phyloP scores from a whole-genome alignment of 805 yeast genomes.

The Pichia membranifaciens region DNA sequence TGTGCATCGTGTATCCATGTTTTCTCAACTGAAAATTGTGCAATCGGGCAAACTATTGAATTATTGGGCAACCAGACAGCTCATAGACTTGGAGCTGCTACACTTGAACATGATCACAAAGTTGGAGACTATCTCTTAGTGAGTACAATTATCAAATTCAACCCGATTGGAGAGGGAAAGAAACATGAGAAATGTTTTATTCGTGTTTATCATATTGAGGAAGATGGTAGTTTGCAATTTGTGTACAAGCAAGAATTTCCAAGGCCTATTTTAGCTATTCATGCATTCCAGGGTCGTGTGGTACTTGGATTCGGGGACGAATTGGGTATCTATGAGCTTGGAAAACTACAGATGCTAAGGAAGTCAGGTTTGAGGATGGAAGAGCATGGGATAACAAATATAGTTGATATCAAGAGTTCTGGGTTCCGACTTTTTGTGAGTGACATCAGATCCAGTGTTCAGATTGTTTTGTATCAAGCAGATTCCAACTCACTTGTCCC shows the following conservation, averaged over 20 bases:
- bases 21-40: slow-evolving; percentile 31
- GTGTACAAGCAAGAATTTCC: slow-evolving; percentile 59
- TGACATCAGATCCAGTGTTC: slow-evolving; percentile 64
- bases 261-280: slow-evolving; percentile 41
- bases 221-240: slow-evolving; percentile 37
- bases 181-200: slow-evolving; percentile 26
- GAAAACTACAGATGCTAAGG: slow-evolving; percentile 70
- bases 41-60: slow-evolving; percentile 39
- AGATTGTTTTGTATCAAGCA: slow-evolving; percentile 48
- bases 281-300: slow-evolving; percentile 52
- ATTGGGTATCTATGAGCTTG: slow-evolving; percentile 63
- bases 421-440: slow-evolving; percentile 62
- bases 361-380: slow-evolving; percentile 48
- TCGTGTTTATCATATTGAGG: slow-evolving; percentile 32
- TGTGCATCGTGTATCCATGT: slow-evolving; percentile 57
- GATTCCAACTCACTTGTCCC: slow-evolving; percentile 47
- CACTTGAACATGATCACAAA: slow-evolving; percentile 29
- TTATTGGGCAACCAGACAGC: slow-evolving; percentile 37
- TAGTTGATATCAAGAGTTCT: slow-evolving; percentile 49
- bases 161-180: slow-evolving; percentile 20
- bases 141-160: slow-evolving; percentile 34
- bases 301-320: slow-evolving; percentile 51
- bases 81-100: slow-evolving; percentile 32
- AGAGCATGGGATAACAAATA: slow-evolving; percentile 33
- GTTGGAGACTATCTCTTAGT: slow-evolving; percentile 37